These are phyloP conservation scores for Tetradesmus lagerheimii DNA, from an alignment of 139 green algal species.

Conservation along the genomic window DNA sequence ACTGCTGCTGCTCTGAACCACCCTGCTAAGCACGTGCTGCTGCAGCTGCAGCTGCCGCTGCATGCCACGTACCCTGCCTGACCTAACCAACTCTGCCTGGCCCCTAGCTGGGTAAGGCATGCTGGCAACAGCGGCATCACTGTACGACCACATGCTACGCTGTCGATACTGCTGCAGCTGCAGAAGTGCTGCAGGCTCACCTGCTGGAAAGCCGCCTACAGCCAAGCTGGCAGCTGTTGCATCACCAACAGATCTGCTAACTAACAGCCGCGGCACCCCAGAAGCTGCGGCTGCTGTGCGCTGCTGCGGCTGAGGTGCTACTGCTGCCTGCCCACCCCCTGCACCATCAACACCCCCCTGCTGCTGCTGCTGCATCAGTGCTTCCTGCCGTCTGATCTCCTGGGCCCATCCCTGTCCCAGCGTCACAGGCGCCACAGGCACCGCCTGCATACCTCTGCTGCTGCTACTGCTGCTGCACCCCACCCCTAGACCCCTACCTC, in stretches of 20 bases:
- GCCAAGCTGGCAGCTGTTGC: background rate
- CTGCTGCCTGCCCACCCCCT: background rate
- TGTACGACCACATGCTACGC: background rate
- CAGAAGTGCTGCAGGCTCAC: background rate
- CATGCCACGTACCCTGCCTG: background rate
- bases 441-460: background rate
- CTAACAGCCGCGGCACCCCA: background rate
- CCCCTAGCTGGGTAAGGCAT: background rate
- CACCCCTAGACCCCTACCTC: background rate
- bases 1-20: background rate
- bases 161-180: background rate
- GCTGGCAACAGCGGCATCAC: background rate
- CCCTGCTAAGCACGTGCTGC: background rate
- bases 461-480: background rate
- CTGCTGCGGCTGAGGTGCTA: background rate
- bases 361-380: conserved; percentile 2
- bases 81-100: background rate
- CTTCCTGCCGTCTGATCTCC: conserved; percentile 18
- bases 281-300: conserved; percentile 18
- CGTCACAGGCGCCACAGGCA: conserved; percentile 11
- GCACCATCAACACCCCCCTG: background rate
- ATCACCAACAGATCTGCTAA: background rate
- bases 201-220: background rate
- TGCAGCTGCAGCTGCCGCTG: background rate
- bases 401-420: background rate